These are phyloP conservation scores for Penicillium rolfsii DNA, from an alignment of 2,329 filamentous ascomycete species.

Conservation along the genomic window DNA sequence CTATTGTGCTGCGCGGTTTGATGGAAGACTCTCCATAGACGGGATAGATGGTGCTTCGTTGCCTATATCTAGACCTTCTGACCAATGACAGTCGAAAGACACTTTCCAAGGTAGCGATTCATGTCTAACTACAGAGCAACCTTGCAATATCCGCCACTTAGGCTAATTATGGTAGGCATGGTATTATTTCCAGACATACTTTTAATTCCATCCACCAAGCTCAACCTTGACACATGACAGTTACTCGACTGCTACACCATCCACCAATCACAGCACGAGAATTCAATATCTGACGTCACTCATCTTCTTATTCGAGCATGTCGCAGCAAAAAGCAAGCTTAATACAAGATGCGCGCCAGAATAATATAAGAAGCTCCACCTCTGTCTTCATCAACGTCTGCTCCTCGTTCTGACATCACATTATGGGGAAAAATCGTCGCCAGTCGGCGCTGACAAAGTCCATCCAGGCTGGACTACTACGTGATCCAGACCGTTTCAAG, in stretches of 20 bases:
- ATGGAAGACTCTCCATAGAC: too few relatives aligned
- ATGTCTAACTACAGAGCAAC: too few relatives aligned
- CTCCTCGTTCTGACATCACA: not conserved
- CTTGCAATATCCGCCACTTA: too few relatives aligned
- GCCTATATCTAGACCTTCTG: too few relatives aligned
- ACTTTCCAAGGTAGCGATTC: too few relatives aligned
- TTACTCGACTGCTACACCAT: too few relatives aligned
- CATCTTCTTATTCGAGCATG: conserved; percentile 2
- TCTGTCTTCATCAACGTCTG: not conserved
- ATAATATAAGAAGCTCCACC: not conserved
- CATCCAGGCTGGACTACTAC: conserved; percentile 36
- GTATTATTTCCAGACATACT: not conserved
- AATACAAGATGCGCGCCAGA: not conserved
- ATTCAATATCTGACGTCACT: conserved; percentile 15
- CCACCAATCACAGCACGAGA: not conserved
- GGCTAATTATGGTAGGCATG: too few relatives aligned
- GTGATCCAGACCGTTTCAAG: conserved; percentile 33
- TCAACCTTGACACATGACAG: not conserved
- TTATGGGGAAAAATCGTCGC: conserved; percentile 31
- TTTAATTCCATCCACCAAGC: not conserved
- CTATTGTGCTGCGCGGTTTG: too few relatives aligned
- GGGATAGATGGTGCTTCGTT: too few relatives aligned
- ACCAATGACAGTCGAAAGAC: too few relatives aligned
- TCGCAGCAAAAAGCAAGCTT: conserved; percentile 12
- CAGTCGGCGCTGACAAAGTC: conserved; percentile 34